Evolutionary conservation across 2,329 filamentous ascomycete genomes (phyloP).

Genomic region (Kalmusia sp.): DNA sequence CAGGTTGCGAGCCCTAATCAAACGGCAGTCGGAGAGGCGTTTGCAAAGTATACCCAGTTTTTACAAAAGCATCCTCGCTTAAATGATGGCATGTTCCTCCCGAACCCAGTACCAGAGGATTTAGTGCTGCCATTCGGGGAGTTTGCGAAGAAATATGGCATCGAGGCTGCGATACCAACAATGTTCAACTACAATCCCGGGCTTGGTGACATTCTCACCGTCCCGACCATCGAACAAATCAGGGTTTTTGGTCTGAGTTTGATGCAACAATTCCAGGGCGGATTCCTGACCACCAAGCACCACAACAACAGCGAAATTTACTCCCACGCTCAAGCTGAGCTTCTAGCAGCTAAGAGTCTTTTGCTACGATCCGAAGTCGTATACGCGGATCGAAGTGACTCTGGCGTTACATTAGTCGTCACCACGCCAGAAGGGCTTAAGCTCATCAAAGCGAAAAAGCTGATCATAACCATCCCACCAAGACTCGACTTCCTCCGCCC

Average conservation of each 20-base stretch:
- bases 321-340: slow-evolving; percentile 14
- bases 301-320: slow-evolving; percentile 33
- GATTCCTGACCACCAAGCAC: slow-evolving; percentile 17
- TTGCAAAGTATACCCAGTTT: neutral
- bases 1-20: neutral
- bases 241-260: neutral
- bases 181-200: slow-evolving; percentile 25
- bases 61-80: slow-evolving; percentile 19
- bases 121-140: slow-evolving; percentile 58
- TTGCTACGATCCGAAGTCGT: slow-evolving; percentile 12
- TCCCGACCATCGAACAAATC: slow-evolving; percentile 45
- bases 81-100: slow-evolving; percentile 52
- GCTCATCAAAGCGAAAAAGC: slow-evolving; percentile 47
- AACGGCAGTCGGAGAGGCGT: neutral
- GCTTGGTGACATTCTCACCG: slow-evolving; percentile 48
- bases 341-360: slow-evolving; percentile 10
- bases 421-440: slow-evolving; percentile 24
- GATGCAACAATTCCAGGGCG: neutral
- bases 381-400: neutral
- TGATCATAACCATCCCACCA: slow-evolving; percentile 54
- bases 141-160: slow-evolving; percentile 57
- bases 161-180: slow-evolving; percentile 52
- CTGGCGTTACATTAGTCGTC: slow-evolving; percentile 13
- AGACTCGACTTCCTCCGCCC: slow-evolving; percentile 41
- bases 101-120: slow-evolving; percentile 54